These are phyloP conservation scores for Pythium chondricola DNA, from an alignment of 352 stramenopile genomes.

Conservation along the genomic window DNA sequence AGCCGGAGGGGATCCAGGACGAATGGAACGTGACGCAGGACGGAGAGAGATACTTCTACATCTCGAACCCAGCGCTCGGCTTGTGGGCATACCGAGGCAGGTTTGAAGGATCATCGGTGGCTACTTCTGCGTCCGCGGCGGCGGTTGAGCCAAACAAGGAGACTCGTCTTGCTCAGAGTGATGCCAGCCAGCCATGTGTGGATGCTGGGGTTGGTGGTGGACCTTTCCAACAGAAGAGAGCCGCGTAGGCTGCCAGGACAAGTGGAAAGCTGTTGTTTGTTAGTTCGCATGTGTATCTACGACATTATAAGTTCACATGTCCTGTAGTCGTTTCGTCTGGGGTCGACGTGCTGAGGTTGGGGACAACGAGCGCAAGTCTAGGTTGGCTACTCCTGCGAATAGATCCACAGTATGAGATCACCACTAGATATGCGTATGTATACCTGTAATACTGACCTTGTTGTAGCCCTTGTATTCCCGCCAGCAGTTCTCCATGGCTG, in stretches of 20 bases:
- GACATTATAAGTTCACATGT: constrained; percentile 24
- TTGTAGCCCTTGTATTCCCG: constrained; percentile 66
- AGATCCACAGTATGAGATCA: not conserved
- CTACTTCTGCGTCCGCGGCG: not conserved
- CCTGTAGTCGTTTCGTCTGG: not conserved
- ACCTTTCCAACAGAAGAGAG: constrained; percentile 36
- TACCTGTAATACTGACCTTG: constrained; percentile 14
- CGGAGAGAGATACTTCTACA: constrained; percentile 93
- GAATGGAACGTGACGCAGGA: constrained; percentile 88
- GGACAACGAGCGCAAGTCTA: no score
- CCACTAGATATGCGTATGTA: constrained; percentile 5
- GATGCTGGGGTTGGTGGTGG: constrained; percentile 72
- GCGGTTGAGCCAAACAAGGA: constrained; percentile 6
- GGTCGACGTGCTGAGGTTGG: no score
- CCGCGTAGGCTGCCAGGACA: not conserved
- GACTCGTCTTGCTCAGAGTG: constrained; percentile 27
- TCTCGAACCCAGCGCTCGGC: constrained; percentile 94
- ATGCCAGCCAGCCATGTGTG: constrained; percentile 45
- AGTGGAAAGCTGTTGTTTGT: not conserved
- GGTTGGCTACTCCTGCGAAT: constrained; percentile 20
- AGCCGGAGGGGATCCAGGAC: constrained; percentile 80
- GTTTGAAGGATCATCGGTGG: constrained; percentile 55
- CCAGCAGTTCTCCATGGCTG: constrained; percentile 82
- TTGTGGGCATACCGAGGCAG: constrained; percentile 91
- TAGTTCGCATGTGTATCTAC: constrained; percentile 7